Base-by-base conservation (phyloP, 2,329 filamentous ascomycete genomes). In the Cryphonectria naterciae region DNA sequence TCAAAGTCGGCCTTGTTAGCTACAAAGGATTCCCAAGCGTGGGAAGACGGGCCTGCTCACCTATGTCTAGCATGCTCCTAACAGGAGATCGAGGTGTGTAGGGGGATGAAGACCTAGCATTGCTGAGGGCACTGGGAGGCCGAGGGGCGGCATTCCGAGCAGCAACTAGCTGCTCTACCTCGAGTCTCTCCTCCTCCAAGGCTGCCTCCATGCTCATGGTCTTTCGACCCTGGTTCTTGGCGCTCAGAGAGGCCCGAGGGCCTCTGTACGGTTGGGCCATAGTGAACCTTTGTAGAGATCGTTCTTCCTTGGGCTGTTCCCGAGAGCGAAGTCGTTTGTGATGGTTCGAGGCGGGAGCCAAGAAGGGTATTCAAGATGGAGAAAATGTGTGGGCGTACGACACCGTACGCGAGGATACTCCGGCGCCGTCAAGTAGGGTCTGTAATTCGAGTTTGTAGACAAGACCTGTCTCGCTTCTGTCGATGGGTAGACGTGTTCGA, bases 141-240 rank as follows among this genome's bases (percentile, higher is more conserved):
- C 72, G 77, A 73, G 25, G 54, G 8, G 68, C 78, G 74, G 54
- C 75, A 77, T 78, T 67, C 76, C 76, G 73, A 61, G 85, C 86
- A 79, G 92, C 90, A 58, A 94, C 84, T 73, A 93, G 83, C 64
- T 89, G 89, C 74, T 94, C 84, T 54, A 94, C 90, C 81, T 93
- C 92, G 73, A 86, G 85, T 73, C 92, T 88, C 84, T 95, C 93
- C 83, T 94, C 91, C 78, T 94, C 92, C 74, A 94, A 85, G 74
- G 91, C 88, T 65, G 91, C 88, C 81, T 94, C 92, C 77, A 95
- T 88, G 77, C 92, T 94, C 91, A 93, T 93, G 28, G 84, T 83
- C 66, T 81, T 80, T 65, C 74, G 77, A 64, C 79, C 74, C 64
- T 46, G 63, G 32, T 64, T 41, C 62, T 52, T 65, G 28, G 63